These are phyloP conservation scores for Pseudopediastrum boryanum DNA, from an alignment of 139 green algal genomes.

Conservation along the genomic window DNA sequence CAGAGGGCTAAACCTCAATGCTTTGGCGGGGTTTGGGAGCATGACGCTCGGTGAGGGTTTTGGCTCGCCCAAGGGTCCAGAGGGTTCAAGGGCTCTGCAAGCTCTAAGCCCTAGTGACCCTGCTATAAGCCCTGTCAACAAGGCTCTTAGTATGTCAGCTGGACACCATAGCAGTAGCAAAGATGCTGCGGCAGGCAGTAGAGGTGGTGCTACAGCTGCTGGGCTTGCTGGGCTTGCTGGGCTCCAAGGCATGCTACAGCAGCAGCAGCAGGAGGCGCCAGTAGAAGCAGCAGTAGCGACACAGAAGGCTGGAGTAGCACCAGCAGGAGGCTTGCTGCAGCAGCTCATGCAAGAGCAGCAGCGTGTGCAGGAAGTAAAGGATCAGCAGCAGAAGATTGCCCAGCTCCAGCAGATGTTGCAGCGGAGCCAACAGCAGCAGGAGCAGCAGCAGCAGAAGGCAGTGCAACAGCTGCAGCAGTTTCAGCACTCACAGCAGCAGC, in stretches of 20 bases:
- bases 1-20: no score
- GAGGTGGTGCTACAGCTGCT: constrained; percentile 11
- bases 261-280: not conserved
- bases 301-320: not conserved
- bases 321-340: constrained; percentile 25
- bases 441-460: not conserved
- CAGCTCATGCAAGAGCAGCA: not conserved
- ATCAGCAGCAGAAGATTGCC: not conserved
- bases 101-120: no score
- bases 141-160: no score
- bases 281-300: constrained; percentile 20
- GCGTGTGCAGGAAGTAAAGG: not conserved
- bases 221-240: not conserved
- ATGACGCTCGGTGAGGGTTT: no score
- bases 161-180: not conserved
- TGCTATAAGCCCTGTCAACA: no score
- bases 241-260: not conserved
- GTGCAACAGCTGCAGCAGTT: not conserved
- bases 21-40: no score
- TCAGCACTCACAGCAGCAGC: not conserved
- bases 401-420: constrained; percentile 8
- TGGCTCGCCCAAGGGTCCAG: no score
- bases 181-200: no score
- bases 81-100: no score
- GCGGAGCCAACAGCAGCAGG: constrained; percentile 4